Conservation (phyloP, 495 filamentous ascomycete species). For the Aspergillus bertholletiae region DNA sequence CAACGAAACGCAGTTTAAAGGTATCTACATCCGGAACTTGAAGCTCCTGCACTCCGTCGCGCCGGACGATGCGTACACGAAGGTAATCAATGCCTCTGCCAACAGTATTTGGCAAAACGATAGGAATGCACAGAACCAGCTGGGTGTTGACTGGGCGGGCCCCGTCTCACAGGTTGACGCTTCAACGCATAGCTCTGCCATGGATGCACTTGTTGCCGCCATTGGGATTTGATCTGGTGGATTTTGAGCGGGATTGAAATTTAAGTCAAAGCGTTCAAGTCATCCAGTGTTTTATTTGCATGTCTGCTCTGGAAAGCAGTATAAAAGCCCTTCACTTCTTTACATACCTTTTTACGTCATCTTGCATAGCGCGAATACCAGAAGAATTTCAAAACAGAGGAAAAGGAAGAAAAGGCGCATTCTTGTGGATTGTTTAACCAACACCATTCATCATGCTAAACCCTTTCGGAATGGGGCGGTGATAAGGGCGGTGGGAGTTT, state of each 20-base stretch:
- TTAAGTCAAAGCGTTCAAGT: too few relatives aligned
- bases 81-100: conserved; percentile 58
- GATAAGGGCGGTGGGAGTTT: neutral
- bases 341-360: neutral
- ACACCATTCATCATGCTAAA: too few relatives aligned
- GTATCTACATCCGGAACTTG: conserved; percentile 72
- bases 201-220: conserved; percentile 69
- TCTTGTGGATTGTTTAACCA: too few relatives aligned
- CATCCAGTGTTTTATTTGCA: neutral
- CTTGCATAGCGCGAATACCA: too few relatives aligned
- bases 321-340: neutral
- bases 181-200: conserved; percentile 62
- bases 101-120: conserved; percentile 65
- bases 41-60: conserved; percentile 50
- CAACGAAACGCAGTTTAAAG: conserved; percentile 73
- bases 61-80: conserved; percentile 46
- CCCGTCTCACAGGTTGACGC: conserved; percentile 45
- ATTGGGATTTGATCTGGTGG: conserved; percentile 27
- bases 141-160: conserved; percentile 58
- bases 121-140: conserved; percentile 41
- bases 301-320: neutral
- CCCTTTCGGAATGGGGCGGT: neutral
- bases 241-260: too few relatives aligned
- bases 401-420: too few relatives aligned
- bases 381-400: too few relatives aligned